Base-by-base conservation (phyloP, 768 basidiomycete genomes). In the Coprinopsis cinerea region DNA sequence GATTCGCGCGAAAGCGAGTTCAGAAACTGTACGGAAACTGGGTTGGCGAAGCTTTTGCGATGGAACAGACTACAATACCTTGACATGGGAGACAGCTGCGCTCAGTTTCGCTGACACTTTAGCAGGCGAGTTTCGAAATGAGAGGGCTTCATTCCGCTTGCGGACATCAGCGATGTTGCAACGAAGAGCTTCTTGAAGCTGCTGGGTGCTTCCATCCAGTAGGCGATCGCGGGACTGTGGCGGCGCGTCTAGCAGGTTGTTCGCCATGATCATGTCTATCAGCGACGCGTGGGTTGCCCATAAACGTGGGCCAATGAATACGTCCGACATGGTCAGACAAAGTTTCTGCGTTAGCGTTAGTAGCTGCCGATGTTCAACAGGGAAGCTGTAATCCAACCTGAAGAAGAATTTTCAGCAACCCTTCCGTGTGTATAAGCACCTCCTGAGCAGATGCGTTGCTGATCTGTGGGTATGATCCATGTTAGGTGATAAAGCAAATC, bases 71-170 rank as follows among this genome's bases (percentile, higher is more conserved):
- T 15, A 4, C n/a, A 53, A 53, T 55, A 75, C 76, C 67, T 77
- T 75, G 18, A 78, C 70, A 58, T 75, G 72, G 13, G 69, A 67
- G 18, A 80, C 83, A 27, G 83, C 81, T 20, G 80, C 79, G 2
- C 79, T 79, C 14, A 88, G 71, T 26, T 73, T 71, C 25, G 78
- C 79, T 10, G 82, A 74, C 6, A 74, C 74, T 25, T 82, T 79
- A 0, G 78, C 72, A 28, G 85, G 83, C 7, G 84, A 72, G 54
- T 79, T 79, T 36, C 74, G 74, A 53, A 92, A 89, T 26, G 86
- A 64, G 75, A 92, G 81, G 1, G 86, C 85, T 52, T 92, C 87
- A 52, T 92, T 93, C 48, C 92, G 76, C 47, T 76, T 71, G 53
- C 77, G 81, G 22, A 92, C 79, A 57, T 88, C 85, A n/a, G 69